phyloP scores from a whole-genome alignment of 2,329 filamentous ascomycete genomes.

The Pseudomassariella vexata region DNA sequence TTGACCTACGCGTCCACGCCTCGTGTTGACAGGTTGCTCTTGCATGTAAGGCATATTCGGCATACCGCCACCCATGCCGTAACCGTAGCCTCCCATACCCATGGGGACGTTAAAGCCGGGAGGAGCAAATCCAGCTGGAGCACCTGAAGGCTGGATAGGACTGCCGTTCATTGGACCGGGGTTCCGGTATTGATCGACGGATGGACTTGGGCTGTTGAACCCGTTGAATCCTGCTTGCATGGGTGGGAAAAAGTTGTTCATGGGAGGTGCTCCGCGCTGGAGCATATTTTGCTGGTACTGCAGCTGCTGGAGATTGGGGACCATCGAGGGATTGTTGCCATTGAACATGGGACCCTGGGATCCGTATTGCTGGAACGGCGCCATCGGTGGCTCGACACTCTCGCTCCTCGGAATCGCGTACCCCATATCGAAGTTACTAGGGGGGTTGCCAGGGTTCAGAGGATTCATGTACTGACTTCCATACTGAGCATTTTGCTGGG shows the following conservation, averaged over 20 bases:
- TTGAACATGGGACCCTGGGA: conserved; percentile 48
- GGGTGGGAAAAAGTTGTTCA: conserved; percentile 51
- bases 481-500: conserved; percentile 31
- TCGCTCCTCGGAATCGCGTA: conserved; percentile 49
- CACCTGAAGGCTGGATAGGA: conserved; percentile 39
- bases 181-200: conserved; percentile 51
- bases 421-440: conserved; percentile 43
- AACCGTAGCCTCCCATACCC: conserved; percentile 28
- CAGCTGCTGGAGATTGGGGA: conserved; percentile 46
- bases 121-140: conserved; percentile 24
- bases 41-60: conserved; percentile 48
- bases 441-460: conserved; percentile 33
- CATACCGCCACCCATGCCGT: conserved; percentile 36
- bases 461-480: conserved; percentile 49
- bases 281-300: conserved; percentile 57
- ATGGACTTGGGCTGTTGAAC: conserved; percentile 42
- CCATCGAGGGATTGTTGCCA: conserved; percentile 36
- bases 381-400: conserved; percentile 42
- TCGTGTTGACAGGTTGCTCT: conserved; percentile 49
- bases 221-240: conserved; percentile 51
- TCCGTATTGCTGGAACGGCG: conserved; percentile 45
- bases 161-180: conserved; percentile 45
- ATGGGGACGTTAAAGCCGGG: conserved; percentile 26
- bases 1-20: conserved; percentile 54
- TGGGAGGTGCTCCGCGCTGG: conserved; percentile 44